Conservation (phyloP, 768 basidiomycete species). For the Boletus eberwhitei region DNA sequence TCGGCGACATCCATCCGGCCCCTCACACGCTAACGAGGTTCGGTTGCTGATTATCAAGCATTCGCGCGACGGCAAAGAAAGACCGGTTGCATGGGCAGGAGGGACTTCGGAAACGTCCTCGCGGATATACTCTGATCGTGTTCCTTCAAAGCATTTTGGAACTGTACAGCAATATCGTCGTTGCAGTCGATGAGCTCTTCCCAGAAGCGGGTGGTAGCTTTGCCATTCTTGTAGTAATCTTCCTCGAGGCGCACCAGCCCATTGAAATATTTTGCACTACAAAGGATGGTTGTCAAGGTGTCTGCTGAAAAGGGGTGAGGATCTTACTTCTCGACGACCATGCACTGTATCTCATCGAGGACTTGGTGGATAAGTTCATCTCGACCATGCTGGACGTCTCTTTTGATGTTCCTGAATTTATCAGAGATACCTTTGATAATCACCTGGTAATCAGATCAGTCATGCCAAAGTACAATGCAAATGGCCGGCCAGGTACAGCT, state of each 20-base stretch:
- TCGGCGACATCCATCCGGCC: no score
- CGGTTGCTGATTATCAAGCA: not conserved
- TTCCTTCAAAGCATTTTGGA: slow-evolving; percentile 41
- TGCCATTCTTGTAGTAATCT: slow-evolving; percentile 45
- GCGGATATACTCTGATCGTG: slow-evolving; percentile 48
- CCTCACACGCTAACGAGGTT: not conserved
- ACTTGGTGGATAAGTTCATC: slow-evolving; percentile 47
- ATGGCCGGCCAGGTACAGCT: slow-evolving; percentile 29
- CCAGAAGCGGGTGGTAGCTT: slow-evolving; percentile 37
- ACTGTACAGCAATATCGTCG: slow-evolving; percentile 32
- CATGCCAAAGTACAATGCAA: not conserved
- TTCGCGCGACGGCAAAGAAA: slow-evolving; percentile 7
- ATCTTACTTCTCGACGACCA: slow-evolving; percentile 33
- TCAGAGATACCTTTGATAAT: slow-evolving; percentile 44
- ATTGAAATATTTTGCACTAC: slow-evolving; percentile 52
- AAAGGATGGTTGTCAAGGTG: slow-evolving; percentile 1
- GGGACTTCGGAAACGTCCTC: slow-evolving; percentile 46
- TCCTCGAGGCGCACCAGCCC: slow-evolving; percentile 52
- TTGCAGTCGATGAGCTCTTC: slow-evolving; percentile 43
- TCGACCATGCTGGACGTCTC: slow-evolving; percentile 43
- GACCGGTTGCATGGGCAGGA: slow-evolving; percentile 35
- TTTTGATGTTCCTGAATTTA: slow-evolving; percentile 46
- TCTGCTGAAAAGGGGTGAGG: not conserved
- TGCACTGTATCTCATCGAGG: slow-evolving; percentile 41
- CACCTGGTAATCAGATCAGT: slow-evolving; percentile 37